phyloP scores from a whole-genome alignment of 1,284 basidiomycete genomes.

The Cryptococcus maquisensis region DNA sequence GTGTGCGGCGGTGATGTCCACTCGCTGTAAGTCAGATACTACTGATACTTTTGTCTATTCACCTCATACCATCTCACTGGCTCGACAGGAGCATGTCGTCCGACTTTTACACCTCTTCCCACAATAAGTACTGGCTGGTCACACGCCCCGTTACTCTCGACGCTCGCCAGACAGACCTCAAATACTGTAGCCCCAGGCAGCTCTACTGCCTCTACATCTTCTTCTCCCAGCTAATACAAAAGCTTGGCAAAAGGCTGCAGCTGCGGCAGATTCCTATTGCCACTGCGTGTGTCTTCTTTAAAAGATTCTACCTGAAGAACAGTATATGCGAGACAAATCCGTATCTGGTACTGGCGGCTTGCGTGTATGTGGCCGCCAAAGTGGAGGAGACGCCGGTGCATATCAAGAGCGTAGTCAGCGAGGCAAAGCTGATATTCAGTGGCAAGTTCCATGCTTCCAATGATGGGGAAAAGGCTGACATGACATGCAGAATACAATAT shows the following conservation, averaged over 20 bases:
- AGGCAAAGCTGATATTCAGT: constrained; percentile 71
- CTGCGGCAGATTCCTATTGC: constrained; percentile 86
- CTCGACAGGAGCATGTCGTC: no score
- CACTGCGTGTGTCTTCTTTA: constrained; percentile 89
- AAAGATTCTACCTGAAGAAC: constrained; percentile 91
- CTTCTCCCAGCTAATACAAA: constrained; percentile 78
- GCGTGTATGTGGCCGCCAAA: constrained; percentile 93
- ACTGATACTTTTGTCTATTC: no score
- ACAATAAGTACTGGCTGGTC: constrained; percentile 65
- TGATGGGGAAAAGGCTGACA: neutral
- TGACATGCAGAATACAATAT: constrained; percentile 56
- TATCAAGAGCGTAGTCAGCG: constrained; percentile 85
- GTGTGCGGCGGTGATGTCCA: no score
- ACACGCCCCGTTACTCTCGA: constrained; percentile 68
- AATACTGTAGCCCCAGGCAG: constrained; percentile 69
- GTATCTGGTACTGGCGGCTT: constrained; percentile 85
- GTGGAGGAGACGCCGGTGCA: constrained; percentile 93
- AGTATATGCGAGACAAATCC: constrained; percentile 90
- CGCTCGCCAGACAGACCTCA: constrained; percentile 69
- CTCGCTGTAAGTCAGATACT: no score
- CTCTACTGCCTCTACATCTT: constrained; percentile 77
- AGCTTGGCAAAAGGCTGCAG: constrained; percentile 76
- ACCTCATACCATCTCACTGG: no score
- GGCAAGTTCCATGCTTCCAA: constrained; percentile 54
- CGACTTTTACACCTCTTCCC: constrained; percentile 44